Base-by-base conservation (phyloP, 108 stramenopile species). In the Licmophora abbreviata region DNA sequence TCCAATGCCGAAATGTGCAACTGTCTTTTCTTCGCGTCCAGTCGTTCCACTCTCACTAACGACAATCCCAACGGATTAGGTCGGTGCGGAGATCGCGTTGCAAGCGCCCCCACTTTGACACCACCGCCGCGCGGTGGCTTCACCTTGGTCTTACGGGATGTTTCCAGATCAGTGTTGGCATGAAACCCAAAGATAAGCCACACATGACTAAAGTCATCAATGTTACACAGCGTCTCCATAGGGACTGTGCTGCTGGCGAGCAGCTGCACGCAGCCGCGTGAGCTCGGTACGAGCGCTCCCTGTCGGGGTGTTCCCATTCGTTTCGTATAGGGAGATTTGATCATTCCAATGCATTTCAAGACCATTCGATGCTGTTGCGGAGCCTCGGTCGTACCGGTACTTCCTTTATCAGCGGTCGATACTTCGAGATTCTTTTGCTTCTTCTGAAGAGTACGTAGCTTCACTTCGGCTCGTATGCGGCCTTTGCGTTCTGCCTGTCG, bases 171-270 rank as follows among this genome's bases (percentile, higher is more conserved):
- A 3, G 96, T 99, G 59, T 99, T 99, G 51, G 88, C 91, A 63
- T 99, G 95, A 63, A 99, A 99, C 14, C 66, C 66, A 64, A 96
- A 99, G 20, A 99, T 46, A 3, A 97, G 71, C 96, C 96, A 97
- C 4, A 85, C 57, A 63, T 99, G 95, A 43, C 68, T 74, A 48
- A 92, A 96, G 17, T 66, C 45, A 10, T 85, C 68, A 30, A 97
- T 71, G 0, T 83, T 81, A 51, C 80, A 70, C 34, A 88, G 36
- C 31, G 76, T 63, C 50, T 83, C 83, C 12, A 69, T 57, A 18
- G 79, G 76, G 14, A 76, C 38, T 41, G 36, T 35, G 20, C 17
- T 17, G n/a, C 32, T 24, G n/a, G n/a, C n/a, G n/a, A n/a, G n/a
- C 1, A 92, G 68, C 56, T 83, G 64, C 26, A 82, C 58, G 59